Percentiles rank a stretch among this genome's conserved stretches.
phyloP scores from a whole-genome alignment of 371 early-diverging fungal species.

The Circinella minor region DNA sequence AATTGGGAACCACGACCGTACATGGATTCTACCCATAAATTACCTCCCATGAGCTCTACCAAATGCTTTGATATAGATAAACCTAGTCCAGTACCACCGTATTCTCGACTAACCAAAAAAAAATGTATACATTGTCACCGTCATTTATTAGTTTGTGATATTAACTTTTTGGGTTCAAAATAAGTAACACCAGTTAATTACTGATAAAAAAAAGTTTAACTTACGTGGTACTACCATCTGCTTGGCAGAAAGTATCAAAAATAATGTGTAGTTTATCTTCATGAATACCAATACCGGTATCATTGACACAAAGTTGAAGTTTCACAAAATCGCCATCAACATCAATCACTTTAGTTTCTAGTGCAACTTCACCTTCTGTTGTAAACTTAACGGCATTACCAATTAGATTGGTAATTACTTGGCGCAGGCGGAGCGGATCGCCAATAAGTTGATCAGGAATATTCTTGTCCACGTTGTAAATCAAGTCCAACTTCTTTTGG shows the following conservation, averaged over 20 bases:
- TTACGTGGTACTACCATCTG: constrained; percentile 72
- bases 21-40: constrained; percentile 72
- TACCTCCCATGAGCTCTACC: constrained; percentile 63
- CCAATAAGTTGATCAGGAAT: constrained; percentile 68
- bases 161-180: background rate
- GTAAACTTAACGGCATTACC: constrained; percentile 86
- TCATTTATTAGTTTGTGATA: too few species aligned
- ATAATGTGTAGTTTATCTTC: constrained; percentile 67
- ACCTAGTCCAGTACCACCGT: constrained; percentile 55
- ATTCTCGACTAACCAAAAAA: constrained; percentile 17
- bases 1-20: constrained; percentile 73
- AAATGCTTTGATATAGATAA: constrained; percentile 61
- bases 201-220: background rate
- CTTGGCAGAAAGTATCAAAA: constrained; percentile 81
- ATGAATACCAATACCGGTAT: constrained; percentile 85
- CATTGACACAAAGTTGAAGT: constrained; percentile 69
- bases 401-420: constrained; percentile 77
- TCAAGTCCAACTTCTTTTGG: constrained; percentile 62
- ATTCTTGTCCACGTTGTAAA: constrained; percentile 59
- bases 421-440: constrained; percentile 73
- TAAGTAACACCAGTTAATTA: background rate
- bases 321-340: constrained; percentile 44
- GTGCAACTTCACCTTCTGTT: constrained; percentile 63
- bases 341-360: constrained; percentile 42
- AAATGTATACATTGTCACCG: too few species aligned